Evolutionary conservation across 228 moss, liverwort and hornwort species (phyloP), one percentile per base, ranked within the genome.

Genomic region (Sphagnum fallax): DNA sequence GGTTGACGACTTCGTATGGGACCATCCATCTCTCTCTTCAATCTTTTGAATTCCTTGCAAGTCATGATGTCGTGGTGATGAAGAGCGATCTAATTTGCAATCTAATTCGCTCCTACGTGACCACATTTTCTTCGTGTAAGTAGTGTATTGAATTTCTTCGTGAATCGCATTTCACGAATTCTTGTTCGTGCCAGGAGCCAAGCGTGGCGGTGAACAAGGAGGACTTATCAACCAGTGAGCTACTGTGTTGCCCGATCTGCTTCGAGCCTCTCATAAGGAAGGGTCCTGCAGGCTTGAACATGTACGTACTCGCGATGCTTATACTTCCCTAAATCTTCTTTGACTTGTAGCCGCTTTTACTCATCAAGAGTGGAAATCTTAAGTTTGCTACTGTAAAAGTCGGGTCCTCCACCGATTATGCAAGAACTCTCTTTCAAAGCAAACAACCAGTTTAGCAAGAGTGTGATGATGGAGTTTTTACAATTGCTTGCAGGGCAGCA

Each of bases 191-290:
- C 32, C 77, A 87, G 86, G 86, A 83, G 57, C 51, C 65, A 51
- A 63, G 70, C 63, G 13, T 16, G 10, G 55, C 51, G 0, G 66
- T 51, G 15, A 52, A 63, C 12, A 75, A 70, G 49, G 78, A 78
- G 47, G 72, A 69, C 10, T 65, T 60, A 5, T 78, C 77, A 53
- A 72, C 76, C 7, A 73, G 69, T 60, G 88, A 88, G 63, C 70
- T 85, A 52, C 72, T 88, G 51, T 82, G 82, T 64, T 88, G 88
- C 73, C 88, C 88, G 61, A 82, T 88, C 52, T 88, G 88, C 73
- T 85, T 82, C 58, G 75, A 82, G 67, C 84, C 88, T 57, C 80
- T 88, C 47, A 63, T 6, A 6, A 74, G 88, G 65, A 75, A 64
- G 0, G 88, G 88, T 6, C 82, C 84, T 47, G 11, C 82, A 52